Evolutionary conservation across 2,329 filamentous ascomycete species (phyloP), one percentile per base, ranked within the genome.

Genomic region (Hymenoscyphus linearis): DNA sequence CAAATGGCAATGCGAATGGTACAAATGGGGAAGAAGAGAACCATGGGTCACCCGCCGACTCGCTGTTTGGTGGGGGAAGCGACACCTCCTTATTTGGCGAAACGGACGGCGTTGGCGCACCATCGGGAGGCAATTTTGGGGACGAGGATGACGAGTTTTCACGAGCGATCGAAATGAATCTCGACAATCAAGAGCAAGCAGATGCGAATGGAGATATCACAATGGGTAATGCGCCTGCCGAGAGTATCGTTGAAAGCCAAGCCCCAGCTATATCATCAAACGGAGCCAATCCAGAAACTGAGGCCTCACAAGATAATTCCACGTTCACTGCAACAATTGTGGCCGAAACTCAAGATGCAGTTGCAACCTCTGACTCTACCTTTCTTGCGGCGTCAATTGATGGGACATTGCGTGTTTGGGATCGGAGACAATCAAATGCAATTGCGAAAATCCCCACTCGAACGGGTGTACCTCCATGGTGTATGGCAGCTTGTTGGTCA

Each of bases 401-500:
- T 76, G 93, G 93, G 58, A 87, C 87, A 0, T 80, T 99, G 52
- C 88, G 92, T n/a, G 86, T 99, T 66, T 99, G 95, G 93, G 96
- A 99, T 71, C 81, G 88, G 2, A 86, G 95, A 22, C 84, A 89
- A 65, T 83, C 84, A 1, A 83, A 88, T 37, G 89, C 93, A 0
- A 81, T 96, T 1, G 92, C 95, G 2, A 85, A 87, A 31, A 93
- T 98, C 60, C 80, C 82, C 1, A 90, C 89, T 18, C 81, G 86
- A 12, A 84, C 85, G 12, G 86, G 86, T 18, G 90, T 91, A 0
- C 93, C 95, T 1, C 95, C 93, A 0, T 99, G 93, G 93, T 98
- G 93, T 75, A 97, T 96, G 86, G 93, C 91, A 67, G 91, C 92
- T 0, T 96, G 92, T 77, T 99, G 95, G 95, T 93, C 89, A 59